phyloP scores from a whole-genome alignment of 106 monocot species.

The Dactylorhiza incarnata region DNA sequence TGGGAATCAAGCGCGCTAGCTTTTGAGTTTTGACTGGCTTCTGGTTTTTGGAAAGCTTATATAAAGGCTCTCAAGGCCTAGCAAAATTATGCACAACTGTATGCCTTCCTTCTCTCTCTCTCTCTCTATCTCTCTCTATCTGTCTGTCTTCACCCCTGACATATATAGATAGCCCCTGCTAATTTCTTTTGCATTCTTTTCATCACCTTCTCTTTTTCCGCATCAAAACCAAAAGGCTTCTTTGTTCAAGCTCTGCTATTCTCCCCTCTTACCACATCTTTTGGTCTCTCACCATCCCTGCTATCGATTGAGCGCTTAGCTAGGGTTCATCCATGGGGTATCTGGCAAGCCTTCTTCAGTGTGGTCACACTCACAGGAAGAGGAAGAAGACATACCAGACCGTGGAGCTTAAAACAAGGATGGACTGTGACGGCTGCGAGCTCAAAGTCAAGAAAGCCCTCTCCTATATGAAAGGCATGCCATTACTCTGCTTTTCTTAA shows the following conservation, averaged over 20 bases:
- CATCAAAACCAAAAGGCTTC: not conserved
- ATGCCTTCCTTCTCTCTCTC: too few relatives aligned
- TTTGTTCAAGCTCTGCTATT: not conserved
- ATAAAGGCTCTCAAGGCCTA: not conserved
- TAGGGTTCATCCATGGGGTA: constrained; percentile 24
- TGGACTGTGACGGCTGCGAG: constrained; percentile 64
- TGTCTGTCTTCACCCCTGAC: not conserved
- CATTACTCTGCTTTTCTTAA: not conserved
- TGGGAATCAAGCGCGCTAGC: not conserved
- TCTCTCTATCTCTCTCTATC: too few relatives aligned
- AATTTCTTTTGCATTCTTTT: not conserved
- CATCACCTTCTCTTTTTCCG: not conserved
- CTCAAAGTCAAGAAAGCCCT: constrained; percentile 51
- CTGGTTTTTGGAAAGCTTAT: constrained; percentile 1
- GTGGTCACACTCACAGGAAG: constrained; percentile 33
- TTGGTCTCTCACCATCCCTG: not conserved
- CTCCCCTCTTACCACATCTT: too few relatives aligned
- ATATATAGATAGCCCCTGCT: too few relatives aligned
- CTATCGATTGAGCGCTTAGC: not conserved
- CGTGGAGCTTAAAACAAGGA: constrained; percentile 47
- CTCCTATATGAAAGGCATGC: constrained; percentile 42
- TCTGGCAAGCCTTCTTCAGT: constrained; percentile 23
- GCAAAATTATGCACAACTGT: not conserved
- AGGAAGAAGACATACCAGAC: constrained; percentile 36
- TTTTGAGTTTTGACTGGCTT: not conserved